A percentile compares a stretch with the other conserved stretches of the same genome.
These are phyloP conservation scores for Bertia moriformis DNA, from an alignment of 2,329 filamentous ascomycete species.

Conservation along the genomic window DNA sequence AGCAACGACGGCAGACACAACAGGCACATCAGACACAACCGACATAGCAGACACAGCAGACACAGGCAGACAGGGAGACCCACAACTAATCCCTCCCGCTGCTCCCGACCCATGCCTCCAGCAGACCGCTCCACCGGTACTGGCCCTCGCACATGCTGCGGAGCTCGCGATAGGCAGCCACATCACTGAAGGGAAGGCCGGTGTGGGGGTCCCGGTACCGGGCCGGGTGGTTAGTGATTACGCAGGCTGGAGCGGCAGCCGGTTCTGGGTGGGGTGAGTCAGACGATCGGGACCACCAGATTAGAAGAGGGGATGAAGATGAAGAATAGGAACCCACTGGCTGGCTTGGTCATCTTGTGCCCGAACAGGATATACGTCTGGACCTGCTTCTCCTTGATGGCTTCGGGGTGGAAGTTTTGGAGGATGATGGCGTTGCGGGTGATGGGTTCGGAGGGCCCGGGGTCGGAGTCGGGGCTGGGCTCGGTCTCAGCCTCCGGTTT, in stretches of 20 bases:
- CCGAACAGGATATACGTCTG: conserved; percentile 46
- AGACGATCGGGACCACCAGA: no score
- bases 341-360: conserved; percentile 39
- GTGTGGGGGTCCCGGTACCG: conserved; percentile 76
- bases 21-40: no score
- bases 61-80: no score
- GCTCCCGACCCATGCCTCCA: conserved; percentile 72
- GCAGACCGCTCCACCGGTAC: conserved; percentile 67
- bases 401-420: conserved; percentile 42
- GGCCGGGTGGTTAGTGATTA: conserved; percentile 69
- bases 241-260: conserved; percentile 45
- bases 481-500: no score
- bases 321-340: conserved; percentile 24
- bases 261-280: no score
- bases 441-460: conserved; percentile 27
- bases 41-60: no score
- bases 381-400: conserved; percentile 37
- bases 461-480: background rate
- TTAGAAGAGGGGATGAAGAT: conserved; percentile 6
- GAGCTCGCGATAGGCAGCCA: conserved; percentile 69
- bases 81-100: no score
- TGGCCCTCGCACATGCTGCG: conserved; percentile 58
- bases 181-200: conserved; percentile 66
- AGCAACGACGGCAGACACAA: no score
- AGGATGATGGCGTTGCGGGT: conserved; percentile 43